Evolutionary conservation across 352 stramenopile genomes (phyloP).

Genomic region (Thraustotheca clavata): DNA sequence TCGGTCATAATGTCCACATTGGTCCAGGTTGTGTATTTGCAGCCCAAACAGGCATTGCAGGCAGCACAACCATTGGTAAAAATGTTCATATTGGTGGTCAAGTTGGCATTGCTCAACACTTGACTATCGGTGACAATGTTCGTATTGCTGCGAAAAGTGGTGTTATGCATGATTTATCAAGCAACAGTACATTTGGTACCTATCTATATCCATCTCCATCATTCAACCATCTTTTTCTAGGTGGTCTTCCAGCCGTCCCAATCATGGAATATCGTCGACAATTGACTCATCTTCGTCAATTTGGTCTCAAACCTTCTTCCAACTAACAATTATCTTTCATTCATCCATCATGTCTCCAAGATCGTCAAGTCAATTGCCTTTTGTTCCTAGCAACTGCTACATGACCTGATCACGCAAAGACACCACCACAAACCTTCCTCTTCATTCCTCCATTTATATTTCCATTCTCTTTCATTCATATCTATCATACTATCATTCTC

Average conservation of each 20-base stretch:
- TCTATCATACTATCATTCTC: too few species aligned
- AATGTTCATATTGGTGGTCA: constrained; percentile 76
- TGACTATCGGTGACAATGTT: constrained; percentile 70
- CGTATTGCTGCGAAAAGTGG: constrained; percentile 81
- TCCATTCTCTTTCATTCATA: too few species aligned
- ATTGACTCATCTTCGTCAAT: constrained; percentile 41
- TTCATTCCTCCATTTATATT: too few species aligned
- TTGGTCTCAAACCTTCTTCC: constrained; percentile 45
- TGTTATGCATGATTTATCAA: constrained; percentile 60
- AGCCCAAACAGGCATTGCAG: constrained; percentile 73
- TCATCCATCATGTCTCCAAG: too few species aligned
- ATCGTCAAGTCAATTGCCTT: too few species aligned
- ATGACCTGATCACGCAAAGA: too few species aligned
- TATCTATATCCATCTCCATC: not conserved
- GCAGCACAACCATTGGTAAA: constrained; percentile 63
- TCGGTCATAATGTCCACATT: constrained; percentile 81
- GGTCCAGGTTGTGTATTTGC: constrained; percentile 61
- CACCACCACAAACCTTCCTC: too few species aligned
- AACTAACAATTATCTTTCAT: too few species aligned
- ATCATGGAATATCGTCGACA: constrained; percentile 76
- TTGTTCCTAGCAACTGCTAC: too few species aligned
- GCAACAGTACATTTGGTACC: constrained; percentile 50
- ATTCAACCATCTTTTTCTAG: constrained; percentile 25
- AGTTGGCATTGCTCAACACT: constrained; percentile 74
- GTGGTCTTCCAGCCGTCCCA: constrained; percentile 58